Evolutionary conservation across 2,329 filamentous ascomycete species (phyloP).

Genomic region (Pleurostoma richardsiae): DNA sequence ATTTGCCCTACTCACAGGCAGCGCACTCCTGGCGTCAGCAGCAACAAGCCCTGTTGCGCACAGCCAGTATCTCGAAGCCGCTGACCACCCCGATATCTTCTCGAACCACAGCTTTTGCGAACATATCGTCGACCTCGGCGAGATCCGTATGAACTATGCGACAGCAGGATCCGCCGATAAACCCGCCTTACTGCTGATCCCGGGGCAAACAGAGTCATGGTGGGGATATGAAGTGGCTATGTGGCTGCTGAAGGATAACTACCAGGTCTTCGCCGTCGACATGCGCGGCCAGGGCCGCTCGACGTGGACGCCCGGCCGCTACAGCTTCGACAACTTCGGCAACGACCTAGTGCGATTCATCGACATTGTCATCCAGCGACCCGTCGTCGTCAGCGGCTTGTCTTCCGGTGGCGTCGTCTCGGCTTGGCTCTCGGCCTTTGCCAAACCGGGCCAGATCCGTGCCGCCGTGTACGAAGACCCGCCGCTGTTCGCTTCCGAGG

Average conservation of each 20-base stretch:
- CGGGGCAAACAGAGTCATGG: conserved; percentile 11
- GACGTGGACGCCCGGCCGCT: conserved; percentile 12
- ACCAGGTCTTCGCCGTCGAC: conserved; percentile 13
- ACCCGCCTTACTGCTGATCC: conserved; percentile 10
- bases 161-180: conserved; percentile 2
- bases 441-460: conserved; percentile 9
- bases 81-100: conserved; percentile 4
- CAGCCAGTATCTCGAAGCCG: conserved; percentile 5
- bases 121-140: conserved; percentile 10
- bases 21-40: not conserved
- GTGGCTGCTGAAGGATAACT: conserved; percentile 8
- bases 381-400: conserved; percentile 9
- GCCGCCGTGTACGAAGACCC: conserved; percentile 12
- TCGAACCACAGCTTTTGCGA: conserved; percentile 8
- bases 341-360: conserved; percentile 12
- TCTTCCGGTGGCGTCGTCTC: conserved; percentile 11
- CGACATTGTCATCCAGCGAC: conserved; percentile 9
- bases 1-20: not conserved
- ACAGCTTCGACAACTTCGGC: conserved; percentile 11
- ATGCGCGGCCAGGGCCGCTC: conserved; percentile 11
- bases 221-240: conserved; percentile 11
- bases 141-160: conserved; percentile 13
- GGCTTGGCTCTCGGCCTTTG: conserved; percentile 11
- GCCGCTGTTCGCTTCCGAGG: conserved; percentile 10
- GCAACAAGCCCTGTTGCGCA: not conserved